Evolutionary conservation across 495 filamentous ascomycete genomes (phyloP), one percentile per base, ranked within the genome.

Genomic region (Physcia stellaris): DNA sequence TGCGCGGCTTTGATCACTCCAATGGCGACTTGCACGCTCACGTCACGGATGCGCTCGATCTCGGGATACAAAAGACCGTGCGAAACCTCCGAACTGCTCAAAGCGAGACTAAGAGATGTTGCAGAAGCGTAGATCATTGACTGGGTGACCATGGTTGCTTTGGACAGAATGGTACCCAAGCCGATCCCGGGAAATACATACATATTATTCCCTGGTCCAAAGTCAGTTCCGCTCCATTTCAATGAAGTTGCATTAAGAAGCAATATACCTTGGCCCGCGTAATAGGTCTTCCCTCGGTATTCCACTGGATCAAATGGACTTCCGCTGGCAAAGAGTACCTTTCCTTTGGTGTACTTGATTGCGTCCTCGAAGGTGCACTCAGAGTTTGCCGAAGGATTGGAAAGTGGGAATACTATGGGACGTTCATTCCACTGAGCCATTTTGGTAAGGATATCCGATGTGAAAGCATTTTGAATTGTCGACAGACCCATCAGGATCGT

Each of bases 111-210:
- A 11, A 98, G 75, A 37, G 86, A 80, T 13, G 37, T 41, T 33
- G 83, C 90, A 37, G 86, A 87, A 33, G 80, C 84, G 63, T 95
- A 98, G 53, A 75, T 67, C 90, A 95, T 98, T 57, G 77, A 77
- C 56, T 98, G 86, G 24, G 90, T 95, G 45, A 98, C 74, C 49
- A 76, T 77, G 53, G 80, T 79, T 30, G 84, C 71, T 66, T 94
- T 88, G 66, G 77, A 79, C 27, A 98, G 78, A 52, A 98, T 94
- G 43, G 88, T 84, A 41, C 86, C 90, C 23, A 96, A 75, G 24
- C 90, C 90, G 44, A 98, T 86, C 52, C 90, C 90, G 2, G 90
- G 90, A 76, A 98, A 98, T 33, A 98, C 86, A 49, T 95, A 98
- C 66, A 83, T 81, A 64, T 92, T 92, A 69, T 80, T 82, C 33